A percentile compares a stretch with the other conserved stretches of the same genome.
These are phyloP conservation scores for Suhomyces panamericanus DNA, from an alignment of 1,139 yeast genomes.

Conservation along the genomic window DNA sequence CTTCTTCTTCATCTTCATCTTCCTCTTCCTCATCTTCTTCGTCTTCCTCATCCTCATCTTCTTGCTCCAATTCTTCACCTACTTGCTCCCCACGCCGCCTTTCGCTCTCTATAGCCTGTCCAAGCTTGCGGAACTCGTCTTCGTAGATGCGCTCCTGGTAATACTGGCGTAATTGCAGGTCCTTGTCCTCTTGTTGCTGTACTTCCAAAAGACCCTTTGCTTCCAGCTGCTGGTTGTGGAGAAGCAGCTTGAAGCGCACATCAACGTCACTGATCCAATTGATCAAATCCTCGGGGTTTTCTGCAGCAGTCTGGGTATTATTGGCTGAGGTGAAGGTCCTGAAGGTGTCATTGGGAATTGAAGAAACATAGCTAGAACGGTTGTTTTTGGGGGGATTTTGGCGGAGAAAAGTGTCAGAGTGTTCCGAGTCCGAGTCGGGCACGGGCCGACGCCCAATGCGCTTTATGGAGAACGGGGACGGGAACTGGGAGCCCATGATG, in stretches of 20 bases:
- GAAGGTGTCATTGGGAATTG: not conserved
- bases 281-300: constrained; percentile 38
- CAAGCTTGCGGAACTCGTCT: constrained; percentile 43
- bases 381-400: constrained; percentile 1
- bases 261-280: constrained; percentile 55
- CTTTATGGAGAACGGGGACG: constrained; percentile 13
- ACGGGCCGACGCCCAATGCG: constrained; percentile 3
- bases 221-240: constrained; percentile 40
- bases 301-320: not conserved
- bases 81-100: constrained; percentile 7
- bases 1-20: constrained; percentile 3
- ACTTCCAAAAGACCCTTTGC: constrained; percentile 26
- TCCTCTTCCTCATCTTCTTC: constrained; percentile 11
- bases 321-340: not conserved
- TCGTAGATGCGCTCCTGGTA: constrained; percentile 34
- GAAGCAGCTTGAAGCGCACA: constrained; percentile 38
- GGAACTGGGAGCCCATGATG: constrained; percentile 11
- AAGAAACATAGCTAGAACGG: not conserved
- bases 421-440: constrained; percentile 6
- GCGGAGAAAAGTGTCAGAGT: constrained; percentile 7
- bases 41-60: constrained; percentile 11
- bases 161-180: constrained; percentile 30
- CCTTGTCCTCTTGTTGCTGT: constrained; percentile 26
- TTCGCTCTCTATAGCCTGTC: constrained; percentile 21
- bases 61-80: constrained; percentile 11